These are phyloP conservation scores for Ophiostoma pallidulum DNA, from an alignment of 2,329 filamentous ascomycete species.

Conservation along the genomic window DNA sequence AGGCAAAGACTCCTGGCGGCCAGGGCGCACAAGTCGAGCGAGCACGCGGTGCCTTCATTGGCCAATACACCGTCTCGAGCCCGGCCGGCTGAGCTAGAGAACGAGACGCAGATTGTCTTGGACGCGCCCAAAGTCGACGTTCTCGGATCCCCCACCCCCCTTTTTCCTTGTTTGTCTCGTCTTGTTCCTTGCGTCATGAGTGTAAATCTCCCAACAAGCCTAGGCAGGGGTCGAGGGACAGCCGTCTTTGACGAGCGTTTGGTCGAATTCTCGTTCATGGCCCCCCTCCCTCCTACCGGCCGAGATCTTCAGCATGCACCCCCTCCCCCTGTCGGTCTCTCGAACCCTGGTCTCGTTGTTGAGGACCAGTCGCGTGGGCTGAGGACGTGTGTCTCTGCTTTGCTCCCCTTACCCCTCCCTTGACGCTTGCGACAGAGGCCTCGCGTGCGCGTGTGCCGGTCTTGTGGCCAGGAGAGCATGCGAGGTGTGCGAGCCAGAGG, in stretches of 20 bases:
- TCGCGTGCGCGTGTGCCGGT: background rate
- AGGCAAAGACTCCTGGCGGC: background rate
- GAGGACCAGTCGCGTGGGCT: conserved; percentile 3
- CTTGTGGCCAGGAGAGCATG: too few species aligned
- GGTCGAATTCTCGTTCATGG: background rate
- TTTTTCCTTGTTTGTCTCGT: too few species aligned
- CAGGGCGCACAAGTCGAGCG: conserved; percentile 11
- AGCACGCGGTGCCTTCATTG: conserved; percentile 16
- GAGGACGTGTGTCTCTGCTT: conserved; percentile 1
- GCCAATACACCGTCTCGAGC: conserved; percentile 12
- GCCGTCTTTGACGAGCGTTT: too few species aligned
- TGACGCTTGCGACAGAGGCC: background rate
- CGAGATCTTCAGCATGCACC: conserved; percentile 1
- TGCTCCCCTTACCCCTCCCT: background rate
- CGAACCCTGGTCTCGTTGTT: background rate
- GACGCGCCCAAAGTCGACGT: too few species aligned
- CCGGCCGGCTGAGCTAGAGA: background rate
- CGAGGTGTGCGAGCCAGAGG: too few species aligned
- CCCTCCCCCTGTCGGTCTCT: background rate
- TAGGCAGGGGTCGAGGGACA: too few species aligned
- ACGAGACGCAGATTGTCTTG: background rate
- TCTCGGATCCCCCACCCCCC: too few species aligned
- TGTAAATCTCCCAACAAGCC: background rate
- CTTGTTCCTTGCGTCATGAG: too few species aligned
- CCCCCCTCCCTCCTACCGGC: background rate